Percentiles rank a stretch among this genome's conserved stretches.
These are phyloP conservation scores for Plasmodium billcollinsi DNA, from an alignment of 169 alveolate genomes.

Conservation along the genomic window DNA sequence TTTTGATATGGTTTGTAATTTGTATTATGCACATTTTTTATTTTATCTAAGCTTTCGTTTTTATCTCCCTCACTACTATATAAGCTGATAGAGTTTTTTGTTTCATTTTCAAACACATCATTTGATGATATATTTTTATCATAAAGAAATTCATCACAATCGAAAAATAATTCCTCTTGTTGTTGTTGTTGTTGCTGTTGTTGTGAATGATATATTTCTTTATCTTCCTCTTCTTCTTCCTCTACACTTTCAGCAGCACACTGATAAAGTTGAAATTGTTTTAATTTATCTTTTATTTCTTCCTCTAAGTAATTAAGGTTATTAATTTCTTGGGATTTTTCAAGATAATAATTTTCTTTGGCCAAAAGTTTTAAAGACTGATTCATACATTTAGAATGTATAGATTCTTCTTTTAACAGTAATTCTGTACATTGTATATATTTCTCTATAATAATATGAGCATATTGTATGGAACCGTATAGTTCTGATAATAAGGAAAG, in stretches of 20 bases:
- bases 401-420: slow-evolving; percentile 78
- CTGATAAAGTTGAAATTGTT: slow-evolving; percentile 8
- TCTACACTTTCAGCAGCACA: slow-evolving; percentile 37
- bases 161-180: slow-evolving; percentile 61
- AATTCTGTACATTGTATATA: slow-evolving; percentile 74
- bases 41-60: background rate
- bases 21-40: background rate
- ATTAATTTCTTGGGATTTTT: slow-evolving; percentile 79
- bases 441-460: slow-evolving; percentile 49
- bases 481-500: slow-evolving; percentile 16
- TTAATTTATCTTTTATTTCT: slow-evolving; percentile 25
- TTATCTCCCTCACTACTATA: background rate
- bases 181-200: background rate
- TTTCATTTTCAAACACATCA: background rate
- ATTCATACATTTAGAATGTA: slow-evolving; percentile 78
- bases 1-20: no score
- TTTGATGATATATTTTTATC: slow-evolving; percentile 32
- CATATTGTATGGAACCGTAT: slow-evolving; percentile 33
- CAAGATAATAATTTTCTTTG: slow-evolving; percentile 82
- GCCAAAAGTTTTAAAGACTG: slow-evolving; percentile 79
- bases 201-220: background rate
- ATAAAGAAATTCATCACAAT: slow-evolving; percentile 64
- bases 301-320: slow-evolving; percentile 42
- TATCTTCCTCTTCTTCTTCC: background rate
- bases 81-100: background rate